Conservation (phyloP, 1,284 basidiomycete species). For the Amylostereum areolatum region DNA sequence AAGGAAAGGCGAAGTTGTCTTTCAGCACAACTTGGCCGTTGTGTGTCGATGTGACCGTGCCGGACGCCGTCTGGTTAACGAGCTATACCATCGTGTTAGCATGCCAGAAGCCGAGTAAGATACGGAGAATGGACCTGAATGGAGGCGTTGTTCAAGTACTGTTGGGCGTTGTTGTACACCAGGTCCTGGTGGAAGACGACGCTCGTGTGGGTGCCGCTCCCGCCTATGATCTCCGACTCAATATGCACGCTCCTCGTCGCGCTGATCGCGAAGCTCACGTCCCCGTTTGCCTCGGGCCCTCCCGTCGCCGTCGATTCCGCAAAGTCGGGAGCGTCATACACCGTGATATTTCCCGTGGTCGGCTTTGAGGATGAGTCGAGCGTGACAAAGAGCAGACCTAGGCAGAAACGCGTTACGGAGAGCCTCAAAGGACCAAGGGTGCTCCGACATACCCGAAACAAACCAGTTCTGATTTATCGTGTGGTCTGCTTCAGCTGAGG, state of each 20-base stretch:
- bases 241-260: constrained; percentile 49
- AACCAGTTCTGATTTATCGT: constrained; percentile 72
- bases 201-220: constrained; percentile 45
- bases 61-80: constrained; percentile 55
- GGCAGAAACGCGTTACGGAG: background rate
- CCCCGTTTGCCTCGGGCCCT: constrained; percentile 29
- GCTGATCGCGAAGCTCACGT: constrained; percentile 50
- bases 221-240: constrained; percentile 50
- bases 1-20: constrained; percentile 61
- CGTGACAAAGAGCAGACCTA: constrained; percentile 60
- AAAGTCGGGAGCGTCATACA: constrained; percentile 51
- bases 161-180: constrained; percentile 49
- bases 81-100: background rate
- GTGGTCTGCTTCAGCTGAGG: constrained; percentile 63
- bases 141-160: constrained; percentile 39
- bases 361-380: constrained; percentile 55
- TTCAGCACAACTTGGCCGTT: constrained; percentile 46
- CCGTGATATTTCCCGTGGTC: constrained; percentile 63
- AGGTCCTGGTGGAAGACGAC: constrained; percentile 52
- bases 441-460: constrained; percentile 34
- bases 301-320: constrained; percentile 46
- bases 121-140: constrained; percentile 37
- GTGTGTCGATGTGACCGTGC: constrained; percentile 51
- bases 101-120: background rate
- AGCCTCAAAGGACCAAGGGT: background rate